Percentiles rank a stretch among this genome's conserved stretches.
Conservation (phyloP, 2,329 filamentous ascomycete species). For the Acrodontium crateriforme region DNA sequence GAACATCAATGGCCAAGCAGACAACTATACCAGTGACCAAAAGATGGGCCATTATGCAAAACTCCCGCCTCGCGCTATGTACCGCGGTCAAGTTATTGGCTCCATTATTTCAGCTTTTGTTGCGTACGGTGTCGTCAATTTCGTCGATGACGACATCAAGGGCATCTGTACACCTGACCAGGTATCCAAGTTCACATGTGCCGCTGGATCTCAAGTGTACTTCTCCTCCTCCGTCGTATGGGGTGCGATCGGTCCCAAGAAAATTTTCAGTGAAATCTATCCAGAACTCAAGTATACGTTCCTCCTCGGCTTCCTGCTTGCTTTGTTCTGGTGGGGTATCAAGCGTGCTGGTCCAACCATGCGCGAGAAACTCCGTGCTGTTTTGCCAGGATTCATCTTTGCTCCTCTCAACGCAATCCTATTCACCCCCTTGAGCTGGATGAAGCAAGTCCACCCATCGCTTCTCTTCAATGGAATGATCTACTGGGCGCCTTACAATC, state of each 20-base stretch:
- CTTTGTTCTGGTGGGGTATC: conserved; percentile 2
- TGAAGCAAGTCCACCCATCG: conserved; percentile 3
- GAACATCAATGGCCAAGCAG: conserved; percentile 21
- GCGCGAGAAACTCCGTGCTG: background rate
- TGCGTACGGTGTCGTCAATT: conserved; percentile 34
- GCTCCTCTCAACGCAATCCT: conserved; percentile 1
- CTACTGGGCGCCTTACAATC: conserved; percentile 5
- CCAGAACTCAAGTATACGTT: conserved; percentile 2
- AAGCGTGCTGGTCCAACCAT: conserved; percentile 1
- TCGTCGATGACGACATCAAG: conserved; percentile 42
- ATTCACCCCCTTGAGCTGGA: conserved; percentile 1
- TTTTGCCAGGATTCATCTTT: too few relatives aligned
- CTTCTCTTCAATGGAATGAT: conserved; percentile 6
- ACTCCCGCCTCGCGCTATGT: conserved; percentile 30
- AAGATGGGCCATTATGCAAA: conserved; percentile 27
- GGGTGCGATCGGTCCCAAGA: conserved; percentile 58
- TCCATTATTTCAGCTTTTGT: conserved; percentile 28
- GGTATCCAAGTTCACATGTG: conserved; percentile 79
- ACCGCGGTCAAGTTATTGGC: conserved; percentile 31
- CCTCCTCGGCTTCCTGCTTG: conserved; percentile 4
- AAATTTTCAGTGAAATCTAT: conserved; percentile 26
- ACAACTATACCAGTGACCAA: conserved; percentile 4
- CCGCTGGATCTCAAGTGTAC: conserved; percentile 72
- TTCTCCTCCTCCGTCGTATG: conserved; percentile 84
- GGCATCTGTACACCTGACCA: conserved; percentile 65